Percentiles rank a stretch among this genome's conserved stretches.
These are phyloP conservation scores for Globisporangium middletonii DNA, from an alignment of 352 stramenopile species.

Conservation along the genomic window DNA sequence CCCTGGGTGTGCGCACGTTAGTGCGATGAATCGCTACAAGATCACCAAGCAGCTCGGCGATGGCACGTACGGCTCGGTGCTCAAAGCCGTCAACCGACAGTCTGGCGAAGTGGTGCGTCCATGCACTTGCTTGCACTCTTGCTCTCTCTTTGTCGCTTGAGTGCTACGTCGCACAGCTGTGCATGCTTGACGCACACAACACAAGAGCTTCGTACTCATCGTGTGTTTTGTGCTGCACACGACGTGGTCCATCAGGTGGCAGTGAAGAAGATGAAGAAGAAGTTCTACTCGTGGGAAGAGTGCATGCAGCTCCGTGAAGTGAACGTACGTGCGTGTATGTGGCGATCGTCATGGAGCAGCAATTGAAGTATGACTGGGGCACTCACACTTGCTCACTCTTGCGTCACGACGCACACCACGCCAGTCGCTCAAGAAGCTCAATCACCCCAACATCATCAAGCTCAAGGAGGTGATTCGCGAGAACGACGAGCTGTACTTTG, in stretches of 20 bases:
- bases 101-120: conserved; percentile 88
- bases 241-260: conserved; percentile 55
- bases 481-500: conserved; percentile 96
- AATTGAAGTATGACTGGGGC: no score
- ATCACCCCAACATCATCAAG: conserved; percentile 98
- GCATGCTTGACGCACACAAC: not conserved
- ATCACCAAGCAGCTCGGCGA: conserved; percentile 94
- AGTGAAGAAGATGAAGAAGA: conserved; percentile 98
- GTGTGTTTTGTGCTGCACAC: not conserved
- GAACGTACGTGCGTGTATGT: conserved; percentile 56
- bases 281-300: conserved; percentile 95
- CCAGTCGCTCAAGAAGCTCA: conserved; percentile 91
- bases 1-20: not conserved
- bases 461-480: conserved; percentile 98
- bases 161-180: not conserved
- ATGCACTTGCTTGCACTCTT: not conserved
- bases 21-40: conserved; percentile 91
- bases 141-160: not conserved
- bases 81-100: conserved; percentile 92
- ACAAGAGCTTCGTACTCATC: not conserved
- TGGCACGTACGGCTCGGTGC: conserved; percentile 93
- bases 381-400: not conserved
- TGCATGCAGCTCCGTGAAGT: conserved; percentile 97
- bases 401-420: not conserved
- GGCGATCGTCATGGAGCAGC: not conserved